phyloP scores from a whole-genome alignment of 768 basidiomycete genomes.

The Leccinum uliginosum region DNA sequence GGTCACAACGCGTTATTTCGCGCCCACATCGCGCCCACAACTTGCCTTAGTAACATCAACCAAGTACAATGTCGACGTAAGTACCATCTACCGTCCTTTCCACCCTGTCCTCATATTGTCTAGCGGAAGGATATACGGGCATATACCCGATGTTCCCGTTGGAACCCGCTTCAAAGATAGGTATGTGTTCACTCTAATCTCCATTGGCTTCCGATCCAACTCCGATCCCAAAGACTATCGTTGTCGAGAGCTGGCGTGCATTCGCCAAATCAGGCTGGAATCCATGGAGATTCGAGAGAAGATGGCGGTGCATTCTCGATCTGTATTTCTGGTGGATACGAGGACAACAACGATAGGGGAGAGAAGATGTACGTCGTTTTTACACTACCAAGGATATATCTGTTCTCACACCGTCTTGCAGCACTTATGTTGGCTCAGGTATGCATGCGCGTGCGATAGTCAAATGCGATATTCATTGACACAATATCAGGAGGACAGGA shows the following conservation, averaged over 20 bases:
- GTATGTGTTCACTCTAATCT: neutral
- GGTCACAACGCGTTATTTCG: neutral
- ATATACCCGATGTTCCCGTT: constrained; percentile 25
- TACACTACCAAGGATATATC: neutral
- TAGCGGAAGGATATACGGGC: constrained; percentile 24
- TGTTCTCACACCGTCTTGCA: constrained; percentile 12
- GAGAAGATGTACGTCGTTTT: constrained; percentile 32
- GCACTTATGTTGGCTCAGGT: constrained; percentile 34
- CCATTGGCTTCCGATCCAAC: neutral
- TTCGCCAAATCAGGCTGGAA: constrained; percentile 33
- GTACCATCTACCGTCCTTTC: neutral
- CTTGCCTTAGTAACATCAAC: neutral
- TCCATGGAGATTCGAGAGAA: constrained; percentile 30
- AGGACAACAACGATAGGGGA: constrained; percentile 38
- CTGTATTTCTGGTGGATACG: constrained; percentile 39
- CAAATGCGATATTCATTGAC: neutral
- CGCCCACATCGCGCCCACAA: neutral
- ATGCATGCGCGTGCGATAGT: constrained; percentile 2
- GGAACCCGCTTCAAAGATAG: constrained; percentile 20
- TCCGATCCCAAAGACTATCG: constrained; percentile 11
- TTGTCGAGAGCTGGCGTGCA: constrained; percentile 32
- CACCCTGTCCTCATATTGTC: neutral
- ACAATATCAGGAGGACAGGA: constrained; percentile 23
- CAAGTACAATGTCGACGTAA: constrained; percentile 16
- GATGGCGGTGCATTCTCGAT: constrained; percentile 37